Evolutionary conservation across 2,329 filamentous ascomycete species (phyloP), one percentile per base, ranked within the genome.

Genomic region (Diaporthe caulivora): DNA sequence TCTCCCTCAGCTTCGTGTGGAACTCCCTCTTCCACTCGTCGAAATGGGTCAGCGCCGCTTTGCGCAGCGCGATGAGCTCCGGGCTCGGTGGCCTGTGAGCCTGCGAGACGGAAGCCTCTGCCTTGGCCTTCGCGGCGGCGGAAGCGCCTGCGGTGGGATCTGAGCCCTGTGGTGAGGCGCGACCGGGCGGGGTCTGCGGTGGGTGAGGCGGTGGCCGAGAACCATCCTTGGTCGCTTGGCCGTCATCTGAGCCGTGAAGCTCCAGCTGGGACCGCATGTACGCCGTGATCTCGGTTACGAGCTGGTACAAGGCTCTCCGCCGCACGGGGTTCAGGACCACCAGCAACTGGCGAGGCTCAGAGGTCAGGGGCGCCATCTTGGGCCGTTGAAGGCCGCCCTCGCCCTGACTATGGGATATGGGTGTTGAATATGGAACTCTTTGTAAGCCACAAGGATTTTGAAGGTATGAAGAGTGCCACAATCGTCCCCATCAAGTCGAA

Each of bases 1-100:
- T 83, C 77, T 96, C 92, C 62, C 91, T 91, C 0, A 97, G 86
- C 81, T 92, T 89, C 24, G 87, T 83, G n/a, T 95, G 86, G 1
- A 96, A 91, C 42, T 90, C 88, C 34, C 90, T 88, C 73, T 91
- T 87, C 95, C 95, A 98, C n/a, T 91, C 89, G 75, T 95, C 91
- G 78, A 95, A 94, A 78, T 94, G 90, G 55, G 87, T 84, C 17
- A 97, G 81, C 1, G 93, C 90, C 7, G 90, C 89, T 34, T 79
- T 81, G 29, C 87, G 83, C 18, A 89, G 77, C 34, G 77, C 78
- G 49, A 81, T 53, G 11, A 85, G 79, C n/a, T 80, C 80, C 26
- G 80, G 78, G 58, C 77, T 79, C 26, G 80, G 77, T 29, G 76
- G 76, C 2, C 72, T 71, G 40, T 70, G 47, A 24, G 64, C 53